These are phyloP conservation scores for Alternaria angustiovoidea DNA, from an alignment of 2,329 filamentous ascomycete species.

Conservation along the genomic window DNA sequence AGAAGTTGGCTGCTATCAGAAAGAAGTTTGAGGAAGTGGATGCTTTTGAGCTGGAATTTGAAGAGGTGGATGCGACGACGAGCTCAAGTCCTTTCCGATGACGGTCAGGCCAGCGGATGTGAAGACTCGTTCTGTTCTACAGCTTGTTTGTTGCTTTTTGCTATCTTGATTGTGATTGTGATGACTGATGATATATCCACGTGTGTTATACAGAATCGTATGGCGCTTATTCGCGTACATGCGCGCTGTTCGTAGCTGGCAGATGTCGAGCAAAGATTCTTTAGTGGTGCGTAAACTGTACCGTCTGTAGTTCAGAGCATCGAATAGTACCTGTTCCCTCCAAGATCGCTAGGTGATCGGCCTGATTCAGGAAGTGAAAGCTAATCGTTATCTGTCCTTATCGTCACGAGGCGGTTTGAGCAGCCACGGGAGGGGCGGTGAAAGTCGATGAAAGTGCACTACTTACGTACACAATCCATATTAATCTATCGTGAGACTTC, in stretches of 20 bases:
- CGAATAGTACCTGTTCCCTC: background rate
- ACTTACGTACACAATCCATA: constrained; percentile 17
- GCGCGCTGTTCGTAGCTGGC: background rate
- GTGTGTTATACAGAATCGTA: background rate
- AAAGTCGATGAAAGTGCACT: constrained; percentile 2
- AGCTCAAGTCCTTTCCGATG: constrained; percentile 53
- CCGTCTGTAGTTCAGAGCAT: background rate
- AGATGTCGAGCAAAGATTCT: background rate
- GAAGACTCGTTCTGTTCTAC: background rate
- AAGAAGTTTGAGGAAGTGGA: constrained; percentile 61
- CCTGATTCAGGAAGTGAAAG: background rate
- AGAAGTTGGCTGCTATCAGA: constrained; percentile 54
- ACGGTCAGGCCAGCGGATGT: background rate
- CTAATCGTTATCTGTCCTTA: constrained; percentile 36
- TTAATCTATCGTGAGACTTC: constrained; percentile 13
- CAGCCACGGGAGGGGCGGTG: constrained; percentile 5
- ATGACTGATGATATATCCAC: constrained; percentile 16
- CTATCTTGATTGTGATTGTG: background rate
- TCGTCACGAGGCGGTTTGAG: constrained; percentile 12
- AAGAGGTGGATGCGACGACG: constrained; percentile 54
- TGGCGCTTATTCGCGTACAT: constrained; percentile 10
- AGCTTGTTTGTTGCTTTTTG: background rate
- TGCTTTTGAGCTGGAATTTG: constrained; percentile 61
- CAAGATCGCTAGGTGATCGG: background rate
- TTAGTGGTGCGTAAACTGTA: background rate